These are phyloP conservation scores for Cylindrotheca fusiformis DNA, from an alignment of 108 stramenopile species.

Conservation along the genomic window DNA sequence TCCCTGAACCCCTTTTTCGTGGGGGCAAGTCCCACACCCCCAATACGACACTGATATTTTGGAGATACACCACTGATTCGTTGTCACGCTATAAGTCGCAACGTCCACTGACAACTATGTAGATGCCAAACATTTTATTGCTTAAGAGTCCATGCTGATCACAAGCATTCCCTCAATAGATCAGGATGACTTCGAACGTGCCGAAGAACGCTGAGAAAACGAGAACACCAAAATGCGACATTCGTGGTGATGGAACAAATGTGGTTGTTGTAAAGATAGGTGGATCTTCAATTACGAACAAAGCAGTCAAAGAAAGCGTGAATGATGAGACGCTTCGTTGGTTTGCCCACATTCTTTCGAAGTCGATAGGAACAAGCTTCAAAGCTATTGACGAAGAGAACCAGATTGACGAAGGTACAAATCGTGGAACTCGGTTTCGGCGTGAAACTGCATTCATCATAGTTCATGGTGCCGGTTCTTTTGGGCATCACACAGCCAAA, in stretches of 20 bases:
- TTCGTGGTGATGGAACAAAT: constrained; percentile 5
- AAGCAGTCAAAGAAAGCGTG: constrained; percentile 54
- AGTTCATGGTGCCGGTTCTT: constrained; percentile 82
- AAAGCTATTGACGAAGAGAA: not conserved
- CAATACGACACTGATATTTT: no score
- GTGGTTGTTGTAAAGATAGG: constrained; percentile 72
- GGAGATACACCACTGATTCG: no score
- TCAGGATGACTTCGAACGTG: no score
- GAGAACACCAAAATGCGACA: no score
- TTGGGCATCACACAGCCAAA: constrained; percentile 77
- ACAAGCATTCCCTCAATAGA: no score
- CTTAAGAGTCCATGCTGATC: no score
- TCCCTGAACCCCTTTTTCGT: no score
- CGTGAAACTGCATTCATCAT: constrained; percentile 37
- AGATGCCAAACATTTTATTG: no score
- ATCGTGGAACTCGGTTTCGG: not conserved
- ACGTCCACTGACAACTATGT: no score
- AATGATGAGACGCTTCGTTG: constrained; percentile 51
- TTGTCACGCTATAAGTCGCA: no score
- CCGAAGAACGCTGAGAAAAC: no score
- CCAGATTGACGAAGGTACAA: not conserved
- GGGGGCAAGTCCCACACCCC: no score
- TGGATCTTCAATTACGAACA: constrained; percentile 79
- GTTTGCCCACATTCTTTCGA: constrained; percentile 48
- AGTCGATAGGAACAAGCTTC: constrained; percentile 11